Evolutionary conservation across 2,329 filamentous ascomycete species (phyloP).

Genomic region (Daldinia eschscholtzii): DNA sequence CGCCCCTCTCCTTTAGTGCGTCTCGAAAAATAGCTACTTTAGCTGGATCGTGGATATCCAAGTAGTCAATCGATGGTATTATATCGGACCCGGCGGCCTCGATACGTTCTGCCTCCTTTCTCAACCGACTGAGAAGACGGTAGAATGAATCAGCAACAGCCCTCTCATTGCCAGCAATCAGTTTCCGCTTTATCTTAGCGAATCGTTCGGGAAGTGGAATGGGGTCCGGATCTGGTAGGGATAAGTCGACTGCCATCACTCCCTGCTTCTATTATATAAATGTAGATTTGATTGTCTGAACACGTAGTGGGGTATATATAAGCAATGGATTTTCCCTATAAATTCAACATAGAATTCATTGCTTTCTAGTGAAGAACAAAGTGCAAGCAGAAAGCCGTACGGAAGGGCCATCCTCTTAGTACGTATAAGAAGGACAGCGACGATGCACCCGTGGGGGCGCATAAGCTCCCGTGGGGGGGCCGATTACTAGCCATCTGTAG

Average conservation of each 20-base stretch:
- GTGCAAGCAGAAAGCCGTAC: slow-evolving; percentile 4
- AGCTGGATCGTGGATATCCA: slow-evolving; percentile 53
- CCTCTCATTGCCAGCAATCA: slow-evolving; percentile 56
- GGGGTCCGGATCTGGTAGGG: slow-evolving; percentile 54
- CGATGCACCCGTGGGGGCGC: slow-evolving; percentile 24
- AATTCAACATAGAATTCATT: slow-evolving; percentile 5
- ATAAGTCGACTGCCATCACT: slow-evolving; percentile 43
- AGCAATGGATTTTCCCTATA: neutral
- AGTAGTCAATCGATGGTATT: slow-evolving; percentile 59
- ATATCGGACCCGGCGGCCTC: slow-evolving; percentile 53
- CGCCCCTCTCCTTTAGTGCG: slow-evolving; percentile 68
- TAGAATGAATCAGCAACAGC: slow-evolving; percentile 58
- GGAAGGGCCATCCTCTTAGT: slow-evolving; percentile 22
- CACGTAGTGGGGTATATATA: slow-evolving; percentile 9
- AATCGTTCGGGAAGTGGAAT: slow-evolving; percentile 59
- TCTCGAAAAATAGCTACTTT: slow-evolving; percentile 47
- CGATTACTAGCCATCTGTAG: slow-evolving; percentile 33
- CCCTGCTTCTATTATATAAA: slow-evolving; percentile 42
- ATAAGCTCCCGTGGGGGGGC: slow-evolving; percentile 24
- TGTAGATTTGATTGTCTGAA: slow-evolving; percentile 1
- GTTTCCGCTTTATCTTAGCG: slow-evolving; percentile 57
- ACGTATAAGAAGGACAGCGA: slow-evolving; percentile 27
- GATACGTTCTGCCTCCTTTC: slow-evolving; percentile 55
- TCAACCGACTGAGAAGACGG: slow-evolving; percentile 55
- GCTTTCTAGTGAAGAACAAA: neutral